Base-by-base conservation (phyloP, 192 early-diverging fungal species). In the Thamnidium elegans region DNA sequence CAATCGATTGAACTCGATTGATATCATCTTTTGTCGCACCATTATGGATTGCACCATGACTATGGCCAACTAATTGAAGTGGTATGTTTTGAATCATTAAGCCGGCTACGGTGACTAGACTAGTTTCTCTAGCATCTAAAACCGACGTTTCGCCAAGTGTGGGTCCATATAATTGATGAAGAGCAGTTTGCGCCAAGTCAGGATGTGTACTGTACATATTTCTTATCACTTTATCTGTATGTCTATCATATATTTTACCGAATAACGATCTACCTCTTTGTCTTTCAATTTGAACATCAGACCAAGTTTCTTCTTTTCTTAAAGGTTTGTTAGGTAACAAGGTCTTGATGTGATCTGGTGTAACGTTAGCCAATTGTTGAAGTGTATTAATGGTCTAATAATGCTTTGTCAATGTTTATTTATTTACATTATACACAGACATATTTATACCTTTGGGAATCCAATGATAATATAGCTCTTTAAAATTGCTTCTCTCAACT, bases 131-230 rank as follows among this genome's bases (percentile, higher is more conserved):
- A 0, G 59, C 53, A 9, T 19, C n/a, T 32, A 62, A 19, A 7
- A 64, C 7, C 4, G 61, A 30, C 47, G 45, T 50, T 7, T 70
- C 62, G 4, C 61, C 47, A 7, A 70, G 46, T 6, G 62, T 34
- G 31, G 68, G 45, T 13, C 68, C 59, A 64, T 70, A 70, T 14
- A 70, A 44, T n/a, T 70, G 68, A 45, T 70, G 44, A 26, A 55
- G 62, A 11, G 68, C 68, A 2, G 61, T 44, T 39, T 70, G 68
- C 1, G 68, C 68, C n/a, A 70, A 52, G 39, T 70, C 68, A 2
- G 68, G 68, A n/a, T 70, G 43, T 1, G 31, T 50, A 17, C 10
- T 23, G 10, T 13, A 10, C 68, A 70, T 70, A 1, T 45, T 31
- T 11, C 52, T 46, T 21, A 70, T 50, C 23, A 70, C 55, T 34